Base-by-base conservation (phyloP, 2,329 filamentous ascomycete species). In the Claviceps arundinis region DNA sequence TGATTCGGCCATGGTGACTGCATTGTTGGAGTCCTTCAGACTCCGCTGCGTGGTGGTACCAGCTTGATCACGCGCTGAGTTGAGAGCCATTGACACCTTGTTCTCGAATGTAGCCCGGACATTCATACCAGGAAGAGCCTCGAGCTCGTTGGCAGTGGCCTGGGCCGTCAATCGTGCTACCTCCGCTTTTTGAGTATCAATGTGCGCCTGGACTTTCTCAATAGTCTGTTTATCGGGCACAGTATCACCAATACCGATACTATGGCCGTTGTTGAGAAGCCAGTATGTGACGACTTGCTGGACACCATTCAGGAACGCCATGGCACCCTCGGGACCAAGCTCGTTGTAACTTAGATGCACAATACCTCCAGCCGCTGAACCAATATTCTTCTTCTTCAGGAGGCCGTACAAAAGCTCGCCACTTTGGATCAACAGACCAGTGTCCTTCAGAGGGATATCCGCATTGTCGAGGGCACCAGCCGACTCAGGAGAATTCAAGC, bases 101-200 rank as follows among this genome's bases (percentile, higher is more conserved):
- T 87, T 94, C 71, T 99, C 93, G 65, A 99, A 98, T 0, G 93
- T 97, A 65, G 95, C 89, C 74, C 94, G 87, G 55, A 98, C 86
- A 58, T 94, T 98, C 90, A 98, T 96, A 79, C 93, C 93, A 44
- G 93, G 93, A 51, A 93, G 73, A n/a, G 90, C 81, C 68, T 99
- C 93, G 47, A 98, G 81, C 60, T 84, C 76, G 66, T 97, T 95
- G 49, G 82, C 81, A 3, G 90, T 94, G 2, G 94, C 94, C 63
- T 80, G 74, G 5, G 76, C 75, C 9, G 90, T 93, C 54, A 95
- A 79, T 2, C 76, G 71, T 44, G 82, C 81, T 52, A 98, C 90
- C 59, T 90, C 82, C 1, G 75, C 74, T 74, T 98, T 98, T 62
- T 94, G 82, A 42, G 79, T 77, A 26, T 85, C 78, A 58, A 98